These are phyloP conservation scores for Barbatosphaeria neglecta DNA, from an alignment of 495 filamentous ascomycete genomes.

Conservation along the genomic window DNA sequence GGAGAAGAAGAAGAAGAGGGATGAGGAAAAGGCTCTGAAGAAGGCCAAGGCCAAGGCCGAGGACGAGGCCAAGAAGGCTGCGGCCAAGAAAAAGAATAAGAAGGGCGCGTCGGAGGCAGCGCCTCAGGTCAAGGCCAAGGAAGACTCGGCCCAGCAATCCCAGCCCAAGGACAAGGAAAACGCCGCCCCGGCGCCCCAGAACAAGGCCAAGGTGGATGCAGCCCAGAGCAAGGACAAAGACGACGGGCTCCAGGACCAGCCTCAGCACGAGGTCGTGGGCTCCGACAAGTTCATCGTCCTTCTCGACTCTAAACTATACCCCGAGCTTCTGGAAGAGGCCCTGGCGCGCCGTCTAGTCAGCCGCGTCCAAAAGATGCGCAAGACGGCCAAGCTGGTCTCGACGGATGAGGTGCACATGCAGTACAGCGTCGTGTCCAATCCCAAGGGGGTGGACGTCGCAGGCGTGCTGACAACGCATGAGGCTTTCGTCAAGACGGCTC, in stretches of 20 bases:
- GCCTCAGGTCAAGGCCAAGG: too few species aligned
- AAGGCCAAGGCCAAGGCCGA: too few species aligned
- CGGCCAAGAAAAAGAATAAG: too few species aligned
- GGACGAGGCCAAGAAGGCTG: too few species aligned
- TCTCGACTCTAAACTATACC: slow-evolving; percentile 28
- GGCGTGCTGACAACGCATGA: slow-evolving; percentile 10
- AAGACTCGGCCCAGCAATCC: too few species aligned
- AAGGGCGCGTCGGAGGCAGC: too few species aligned
- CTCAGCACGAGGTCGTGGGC: slow-evolving; percentile 7
- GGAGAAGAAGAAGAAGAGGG: slow-evolving; percentile 59
- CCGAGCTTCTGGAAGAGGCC: slow-evolving; percentile 30
- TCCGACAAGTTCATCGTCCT: slow-evolving; percentile 31
- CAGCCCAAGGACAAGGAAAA: too few species aligned
- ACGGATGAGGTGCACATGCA: slow-evolving; percentile 36
- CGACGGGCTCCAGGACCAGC: not conserved
- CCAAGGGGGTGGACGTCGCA: slow-evolving; percentile 8
- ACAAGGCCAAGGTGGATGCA: too few species aligned
- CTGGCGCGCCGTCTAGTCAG: slow-evolving; percentile 34
- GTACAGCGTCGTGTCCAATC: slow-evolving; percentile 24
- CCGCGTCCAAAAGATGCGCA: slow-evolving; percentile 32
- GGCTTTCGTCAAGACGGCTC: slow-evolving; percentile 10
- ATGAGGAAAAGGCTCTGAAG: too few species aligned
- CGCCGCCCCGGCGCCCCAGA: too few species aligned
- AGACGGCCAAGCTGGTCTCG: slow-evolving; percentile 31
- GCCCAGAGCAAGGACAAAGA: too few species aligned